These are phyloP conservation scores for Debaryomyces robertsiae DNA, from an alignment of 1,139 yeast species.

Conservation along the genomic window DNA sequence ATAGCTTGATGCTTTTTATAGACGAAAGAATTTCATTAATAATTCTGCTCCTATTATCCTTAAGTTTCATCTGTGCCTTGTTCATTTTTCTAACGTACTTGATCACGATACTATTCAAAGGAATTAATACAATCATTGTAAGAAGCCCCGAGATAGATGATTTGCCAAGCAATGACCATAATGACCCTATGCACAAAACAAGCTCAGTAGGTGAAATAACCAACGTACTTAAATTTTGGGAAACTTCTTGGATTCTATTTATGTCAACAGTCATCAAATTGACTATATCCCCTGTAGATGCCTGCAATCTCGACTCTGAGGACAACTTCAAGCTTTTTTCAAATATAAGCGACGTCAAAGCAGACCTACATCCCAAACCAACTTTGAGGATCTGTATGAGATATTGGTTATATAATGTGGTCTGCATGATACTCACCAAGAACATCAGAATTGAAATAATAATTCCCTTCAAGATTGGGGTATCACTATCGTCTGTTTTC, in stretches of 20 bases:
- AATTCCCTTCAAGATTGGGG: conserved; percentile 52
- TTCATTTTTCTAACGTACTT: conserved; percentile 31
- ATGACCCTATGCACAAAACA: conserved; percentile 28
- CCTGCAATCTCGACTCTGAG: conserved; percentile 40
- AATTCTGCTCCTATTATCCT: conserved; percentile 44
- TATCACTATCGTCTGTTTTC: conserved; percentile 21
- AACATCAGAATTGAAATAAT: conserved; percentile 56
- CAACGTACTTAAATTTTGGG: conserved; percentile 29
- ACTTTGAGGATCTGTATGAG: conserved; percentile 54
- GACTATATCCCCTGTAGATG: conserved; percentile 44
- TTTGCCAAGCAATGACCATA: conserved; percentile 33
- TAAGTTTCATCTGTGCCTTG: conserved; percentile 66
- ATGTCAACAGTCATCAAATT: conserved; percentile 44
- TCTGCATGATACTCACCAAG: conserved; percentile 44
- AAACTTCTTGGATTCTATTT: conserved; percentile 24
- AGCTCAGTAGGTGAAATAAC: conserved; percentile 36
- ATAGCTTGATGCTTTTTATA: conserved; percentile 42
- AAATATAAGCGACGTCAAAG: conserved; percentile 52
- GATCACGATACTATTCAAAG: conserved; percentile 31
- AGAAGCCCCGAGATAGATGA: conserved; percentile 41
- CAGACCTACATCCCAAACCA: conserved; percentile 53
- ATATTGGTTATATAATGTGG: conserved; percentile 53
- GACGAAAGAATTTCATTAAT: conserved; percentile 43
- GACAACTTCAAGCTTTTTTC: conserved; percentile 45
- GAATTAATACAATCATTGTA: conserved; percentile 36